Conservation (phyloP, 2,329 filamentous ascomycete species). For the Xylariaceae sp. region DNA sequence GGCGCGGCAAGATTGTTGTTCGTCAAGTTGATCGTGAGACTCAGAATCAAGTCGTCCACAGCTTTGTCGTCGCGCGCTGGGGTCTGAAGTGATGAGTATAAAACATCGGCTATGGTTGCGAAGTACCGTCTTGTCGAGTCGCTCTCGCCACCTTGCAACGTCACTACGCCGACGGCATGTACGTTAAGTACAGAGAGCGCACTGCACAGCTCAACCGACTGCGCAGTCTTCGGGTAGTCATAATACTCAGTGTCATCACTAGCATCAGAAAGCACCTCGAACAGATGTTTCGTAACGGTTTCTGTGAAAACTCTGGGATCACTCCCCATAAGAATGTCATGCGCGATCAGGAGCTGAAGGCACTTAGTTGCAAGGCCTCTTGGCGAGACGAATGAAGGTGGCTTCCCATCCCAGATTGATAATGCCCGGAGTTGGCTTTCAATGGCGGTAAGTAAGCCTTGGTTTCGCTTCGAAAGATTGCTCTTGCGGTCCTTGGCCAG, state of each 20-base stretch:
- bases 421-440: constrained; percentile 48
- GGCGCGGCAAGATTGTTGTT: constrained; percentile 72
- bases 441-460: constrained; percentile 50
- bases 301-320: constrained; percentile 45
- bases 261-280: constrained; percentile 39
- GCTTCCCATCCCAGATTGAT: constrained; percentile 54
- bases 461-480: constrained; percentile 64
- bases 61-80: constrained; percentile 36
- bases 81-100: constrained; percentile 37
- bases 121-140: constrained; percentile 48
- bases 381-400: constrained; percentile 51
- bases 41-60: constrained; percentile 49
- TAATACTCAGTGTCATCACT: constrained; percentile 33
- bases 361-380: constrained; percentile 59
- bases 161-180: constrained; percentile 45
- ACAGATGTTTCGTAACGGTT: constrained; percentile 45
- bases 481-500: constrained; percentile 60
- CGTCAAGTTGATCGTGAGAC: constrained; percentile 77
- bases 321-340: constrained; percentile 44
- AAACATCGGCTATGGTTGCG: constrained; percentile 45
- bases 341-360: constrained; percentile 52
- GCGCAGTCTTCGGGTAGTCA: constrained; percentile 34
- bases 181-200: constrained; percentile 50
- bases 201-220: constrained; percentile 35
- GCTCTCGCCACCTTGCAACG: constrained; percentile 35